Percentiles rank a stretch among this genome's conserved stretches.
Evolutionary conservation across 768 basidiomycete species (phyloP).

Genomic region (Collybia nuda): DNA sequence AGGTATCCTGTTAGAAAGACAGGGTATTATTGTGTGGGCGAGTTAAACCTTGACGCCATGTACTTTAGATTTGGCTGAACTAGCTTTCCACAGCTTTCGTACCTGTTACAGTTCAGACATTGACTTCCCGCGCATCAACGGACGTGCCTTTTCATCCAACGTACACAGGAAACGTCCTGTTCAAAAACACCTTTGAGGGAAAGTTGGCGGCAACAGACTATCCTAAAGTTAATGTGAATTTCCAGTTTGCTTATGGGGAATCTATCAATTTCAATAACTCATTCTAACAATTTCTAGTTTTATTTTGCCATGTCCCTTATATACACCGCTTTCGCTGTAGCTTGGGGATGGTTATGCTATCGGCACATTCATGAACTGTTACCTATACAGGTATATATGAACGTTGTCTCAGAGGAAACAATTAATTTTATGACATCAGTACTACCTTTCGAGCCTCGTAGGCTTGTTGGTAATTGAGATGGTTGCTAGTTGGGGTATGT

Average conservation of each 20-base stretch:
- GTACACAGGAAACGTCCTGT: conserved; percentile 79
- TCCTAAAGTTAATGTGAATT: conserved; percentile 90
- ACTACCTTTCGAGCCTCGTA: conserved; percentile 89
- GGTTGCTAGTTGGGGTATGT: conserved; percentile 84
- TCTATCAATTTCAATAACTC: conserved; percentile 1
- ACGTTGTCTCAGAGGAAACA: neutral
- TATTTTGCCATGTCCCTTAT: conserved; percentile 82
- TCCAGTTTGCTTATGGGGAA: neutral
- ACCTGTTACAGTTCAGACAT: conserved; percentile 78
- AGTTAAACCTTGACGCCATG: conserved; percentile 24
- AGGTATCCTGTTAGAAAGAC: conserved; percentile 82
- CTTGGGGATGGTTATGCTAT: conserved; percentile 86
- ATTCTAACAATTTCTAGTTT: conserved; percentile 56
- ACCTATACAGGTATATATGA: conserved; percentile 69
- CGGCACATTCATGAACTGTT: conserved; percentile 80
- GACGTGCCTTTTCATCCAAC: conserved; percentile 69
- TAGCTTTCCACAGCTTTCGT: conserved; percentile 59
- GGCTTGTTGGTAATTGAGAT: conserved; percentile 90
- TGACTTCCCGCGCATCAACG: conserved; percentile 37
- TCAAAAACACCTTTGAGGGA: conserved; percentile 87
- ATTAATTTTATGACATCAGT: conserved; percentile 37
- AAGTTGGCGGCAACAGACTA: conserved; percentile 91
- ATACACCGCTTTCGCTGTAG: conserved; percentile 66
- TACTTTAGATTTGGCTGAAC: too few relatives aligned
- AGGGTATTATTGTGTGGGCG: conserved; percentile 96